Base-by-base conservation (phyloP, 2,329 filamentous ascomycete genomes). In the Drechslerella dactyloides region DNA sequence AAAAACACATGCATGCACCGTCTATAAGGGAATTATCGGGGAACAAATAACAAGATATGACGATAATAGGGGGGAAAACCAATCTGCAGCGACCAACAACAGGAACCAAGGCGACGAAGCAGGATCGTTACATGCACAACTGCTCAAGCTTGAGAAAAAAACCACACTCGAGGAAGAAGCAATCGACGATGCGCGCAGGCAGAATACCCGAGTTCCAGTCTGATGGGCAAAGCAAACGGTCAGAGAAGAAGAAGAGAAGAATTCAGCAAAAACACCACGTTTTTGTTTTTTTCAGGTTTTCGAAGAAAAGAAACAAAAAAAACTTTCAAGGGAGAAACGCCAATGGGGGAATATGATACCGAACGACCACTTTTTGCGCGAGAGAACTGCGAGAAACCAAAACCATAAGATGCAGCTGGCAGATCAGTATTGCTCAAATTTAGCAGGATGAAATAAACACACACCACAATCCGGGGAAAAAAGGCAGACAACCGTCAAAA, bases 1-100 rank as follows among this genome's bases (percentile, higher is more conserved):
- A 24, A 24, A 60, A 50, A 52, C 8, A 44, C 30, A 8, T 53
- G 48, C 27, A 69, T 53, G 57, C 65, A 62, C 58, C 65, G 52
- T 69, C 57, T 69, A 69, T 62, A 63, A 46, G n/a, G 58, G 56
- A 63, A 62, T 63, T 37, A 57, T 53, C 33, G 35, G 55, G 56
- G 42, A 13, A 24, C 19, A 21, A 17, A 30, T 50, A 4, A 3
- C 5, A 17, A 44, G 10, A 42, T 40, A 52, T 24, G 7, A 5
- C 23, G 15, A 13, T 30, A 51, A n/a, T 21, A 48, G 15, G 11
- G 19, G n/a, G 15, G 30, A 23, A 58, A 48, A 63, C 37, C 35
- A 52, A 54, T 69, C 57, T 35, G 65, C 58, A 30, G 27, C 27
- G 51, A 69, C 54, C 57, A 62, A 58, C n/a, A 46, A 57, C 56